phyloP scores from a whole-genome alignment of 2,329 filamentous ascomycete genomes.

The Aspergillus viridinutans region DNA sequence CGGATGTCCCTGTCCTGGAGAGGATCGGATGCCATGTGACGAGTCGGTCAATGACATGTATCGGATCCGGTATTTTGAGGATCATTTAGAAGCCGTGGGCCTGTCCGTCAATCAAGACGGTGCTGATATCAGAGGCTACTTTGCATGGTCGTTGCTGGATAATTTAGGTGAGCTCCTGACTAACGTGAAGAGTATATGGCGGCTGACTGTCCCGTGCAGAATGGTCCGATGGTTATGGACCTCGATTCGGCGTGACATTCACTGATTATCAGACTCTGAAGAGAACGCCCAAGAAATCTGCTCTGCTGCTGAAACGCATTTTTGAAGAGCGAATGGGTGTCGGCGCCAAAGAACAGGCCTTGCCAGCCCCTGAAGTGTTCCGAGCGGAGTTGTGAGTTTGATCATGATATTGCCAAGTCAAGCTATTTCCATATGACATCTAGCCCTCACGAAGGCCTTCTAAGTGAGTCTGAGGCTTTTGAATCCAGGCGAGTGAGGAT shows the following conservation, averaged over 20 bases:
- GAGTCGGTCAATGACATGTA: conserved; percentile 37
- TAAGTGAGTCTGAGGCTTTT: conserved; percentile 42
- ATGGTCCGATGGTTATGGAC: conserved; percentile 26
- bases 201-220: conserved; percentile 9
- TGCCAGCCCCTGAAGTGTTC: background rate
- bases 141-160: conserved; percentile 32
- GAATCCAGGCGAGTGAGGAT: conserved; percentile 42
- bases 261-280: conserved; percentile 23
- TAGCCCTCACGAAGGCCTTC: conserved; percentile 5
- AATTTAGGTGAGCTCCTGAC: conserved; percentile 29
- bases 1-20: conserved; percentile 32
- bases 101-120: conserved; percentile 21
- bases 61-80: conserved; percentile 35
- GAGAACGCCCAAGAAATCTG: conserved; percentile 25
- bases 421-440: background rate
- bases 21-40: conserved; percentile 31
- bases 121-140: conserved; percentile 26
- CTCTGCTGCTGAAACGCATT: conserved; percentile 16
- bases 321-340: conserved; percentile 11
- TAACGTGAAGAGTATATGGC: background rate
- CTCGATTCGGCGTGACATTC: conserved; percentile 25
- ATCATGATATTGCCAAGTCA: background rate
- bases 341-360: background rate
- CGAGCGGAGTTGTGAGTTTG: background rate
- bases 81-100: conserved; percentile 38